Base-by-base conservation (phyloP, 2,329 filamentous ascomycete genomes). In the Fusarium nisikadoi region DNA sequence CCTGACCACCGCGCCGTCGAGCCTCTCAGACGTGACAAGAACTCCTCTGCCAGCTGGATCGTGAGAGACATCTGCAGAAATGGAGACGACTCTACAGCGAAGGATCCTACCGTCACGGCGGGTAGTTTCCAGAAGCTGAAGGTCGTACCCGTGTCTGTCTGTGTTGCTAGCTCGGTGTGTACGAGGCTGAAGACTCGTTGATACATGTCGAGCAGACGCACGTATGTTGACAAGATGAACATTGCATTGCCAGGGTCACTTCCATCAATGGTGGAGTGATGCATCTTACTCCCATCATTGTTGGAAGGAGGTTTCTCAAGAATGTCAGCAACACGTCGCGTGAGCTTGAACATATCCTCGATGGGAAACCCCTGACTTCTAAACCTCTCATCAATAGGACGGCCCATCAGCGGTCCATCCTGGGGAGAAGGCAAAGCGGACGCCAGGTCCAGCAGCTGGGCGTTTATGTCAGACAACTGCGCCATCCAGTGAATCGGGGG, bases 31-130 rank as follows among this genome's bases (percentile, higher is more conserved):
- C 80, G 78, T 35, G 72, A 74, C 19, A 84, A 76, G 45, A 84
- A 83, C 70, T 83, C 81, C 63, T 83, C 81, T 9, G 80, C 82
- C n/a, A 84, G 75, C 66, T 83, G 81, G 35, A 84, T 77, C 6
- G 82, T 83, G 25, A 84, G 76, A 16, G 80, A 83, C 80, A 84
- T 83, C 65, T 84, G 83, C 38, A 84, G 75, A n/a, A 79, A 79
- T 3, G 81, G 81, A 8, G 81, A 79, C 17, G 82, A 80, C 49
- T 81, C 80, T 20, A 84, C 80, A 8, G 81, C 78, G 47, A 83
- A 83, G 7, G 81, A 81, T 8, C 83, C 83, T 5, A 84, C 78
- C 8, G 80, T 81, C 8, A 84, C 82, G 52, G 81, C 79, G 16
- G 83, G 83, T 4, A 84, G 79, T 56, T 81, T 81, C 79, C 82